phyloP scores from a whole-genome alignment of 1,284 basidiomycete species.

The Microbotryomycetes sp. region DNA sequence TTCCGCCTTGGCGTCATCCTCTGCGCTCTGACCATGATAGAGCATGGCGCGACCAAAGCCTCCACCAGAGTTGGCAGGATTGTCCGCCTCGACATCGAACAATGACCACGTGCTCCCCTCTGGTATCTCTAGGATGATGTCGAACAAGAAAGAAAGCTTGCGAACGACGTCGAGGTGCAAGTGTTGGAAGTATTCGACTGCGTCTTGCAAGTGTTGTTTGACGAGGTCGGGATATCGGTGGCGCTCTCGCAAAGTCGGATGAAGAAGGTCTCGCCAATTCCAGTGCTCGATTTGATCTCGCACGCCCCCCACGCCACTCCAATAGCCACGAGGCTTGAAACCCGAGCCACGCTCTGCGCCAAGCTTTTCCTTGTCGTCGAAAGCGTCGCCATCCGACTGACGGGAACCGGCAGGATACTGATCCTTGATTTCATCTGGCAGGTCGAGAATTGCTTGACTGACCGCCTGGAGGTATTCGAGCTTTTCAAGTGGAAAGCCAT shows the following conservation, averaged over 20 bases:
- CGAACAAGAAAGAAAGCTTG: constrained; percentile 8
- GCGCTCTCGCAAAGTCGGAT: constrained; percentile 3
- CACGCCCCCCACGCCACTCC: constrained; percentile 6
- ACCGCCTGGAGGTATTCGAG: constrained; percentile 16
- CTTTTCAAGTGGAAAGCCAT: constrained; percentile 8
- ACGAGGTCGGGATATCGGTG: constrained; percentile 8
- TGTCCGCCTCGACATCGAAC: constrained; percentile 3
- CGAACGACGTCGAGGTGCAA: constrained; percentile 11
- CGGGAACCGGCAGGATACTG: constrained; percentile 3
- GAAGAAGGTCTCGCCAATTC: constrained; percentile 14
- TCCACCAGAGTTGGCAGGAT: constrained; percentile 1
- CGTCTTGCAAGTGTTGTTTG: constrained; percentile 11
- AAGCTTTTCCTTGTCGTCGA: constrained; percentile 1
- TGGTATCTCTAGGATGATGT: constrained; percentile 15
- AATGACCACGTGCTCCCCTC: constrained; percentile 8
- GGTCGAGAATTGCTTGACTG: constrained; percentile 13
- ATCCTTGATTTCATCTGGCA: constrained; percentile 12
- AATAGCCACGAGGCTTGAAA: constrained; percentile 11
- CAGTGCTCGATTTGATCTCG: constrained; percentile 16
- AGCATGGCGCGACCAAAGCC: constrained; percentile 15
- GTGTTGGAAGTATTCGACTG: constrained; percentile 11
- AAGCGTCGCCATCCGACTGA: constrained; percentile 2
- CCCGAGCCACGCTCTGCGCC: constrained; percentile 10
- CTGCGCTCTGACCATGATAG: constrained; percentile 7
- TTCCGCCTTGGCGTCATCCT: constrained; percentile 5